Evolutionary conservation across 805 yeast species (phyloP).

Genomic region (Lachancea waltii): DNA sequence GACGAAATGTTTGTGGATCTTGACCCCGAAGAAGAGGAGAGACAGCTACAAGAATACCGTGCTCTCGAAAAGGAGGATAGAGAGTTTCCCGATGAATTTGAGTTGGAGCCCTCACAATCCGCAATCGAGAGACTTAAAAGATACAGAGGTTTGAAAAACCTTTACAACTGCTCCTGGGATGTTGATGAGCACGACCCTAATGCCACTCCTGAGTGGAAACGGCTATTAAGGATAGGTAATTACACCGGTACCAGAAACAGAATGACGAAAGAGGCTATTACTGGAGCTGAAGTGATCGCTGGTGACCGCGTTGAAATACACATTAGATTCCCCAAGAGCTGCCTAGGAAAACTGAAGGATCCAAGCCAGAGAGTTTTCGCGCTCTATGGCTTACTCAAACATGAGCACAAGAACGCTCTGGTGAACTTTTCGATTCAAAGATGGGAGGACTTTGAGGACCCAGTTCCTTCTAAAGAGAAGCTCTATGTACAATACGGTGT

Average conservation of each 20-base stretch:
- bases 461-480: conserved; percentile 76
- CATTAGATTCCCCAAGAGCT: conserved; percentile 48
- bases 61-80: conserved; percentile 70
- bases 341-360: conserved; percentile 40
- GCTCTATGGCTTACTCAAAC: conserved; percentile 67
- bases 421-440: conserved; percentile 76
- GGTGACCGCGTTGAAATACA: conserved; percentile 61
- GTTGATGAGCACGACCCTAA: conserved; percentile 72
- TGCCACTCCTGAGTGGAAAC: conserved; percentile 72
- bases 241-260: conserved; percentile 70
- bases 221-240: conserved; percentile 67
- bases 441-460: conserved; percentile 85
- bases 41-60: conserved; percentile 66
- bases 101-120: conserved; percentile 65
- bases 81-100: conserved; percentile 95
- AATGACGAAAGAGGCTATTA: conserved; percentile 50
- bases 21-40: conserved; percentile 74
- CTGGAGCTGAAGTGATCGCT: conserved; percentile 42
- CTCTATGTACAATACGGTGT: conserved; percentile 90
- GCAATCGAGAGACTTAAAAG: conserved; percentile 69
- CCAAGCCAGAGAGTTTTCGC: conserved; percentile 47
- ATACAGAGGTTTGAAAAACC: conserved; percentile 81
- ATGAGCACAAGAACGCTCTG: conserved; percentile 82
- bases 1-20: conserved; percentile 59
- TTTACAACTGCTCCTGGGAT: conserved; percentile 82